phyloP scores from a whole-genome alignment of 345 rosid genomes.

The Litchi chinensis region DNA sequence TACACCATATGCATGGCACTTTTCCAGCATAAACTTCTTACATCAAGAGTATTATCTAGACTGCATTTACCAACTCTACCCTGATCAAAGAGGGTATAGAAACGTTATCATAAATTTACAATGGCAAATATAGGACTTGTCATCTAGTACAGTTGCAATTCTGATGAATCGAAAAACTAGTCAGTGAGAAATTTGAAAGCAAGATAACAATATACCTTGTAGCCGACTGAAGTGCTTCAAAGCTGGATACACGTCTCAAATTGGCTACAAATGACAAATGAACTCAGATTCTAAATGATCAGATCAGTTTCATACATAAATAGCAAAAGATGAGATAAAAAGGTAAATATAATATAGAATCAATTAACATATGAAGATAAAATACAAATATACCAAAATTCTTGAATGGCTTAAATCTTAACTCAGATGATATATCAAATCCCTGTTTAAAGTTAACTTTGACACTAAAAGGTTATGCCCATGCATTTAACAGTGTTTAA shows the following conservation, averaged over 20 bases:
- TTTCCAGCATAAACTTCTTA: background rate
- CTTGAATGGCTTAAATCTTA: background rate
- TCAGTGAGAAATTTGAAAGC: background rate
- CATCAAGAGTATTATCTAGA: background rate
- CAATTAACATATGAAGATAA: background rate
- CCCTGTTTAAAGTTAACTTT: background rate
- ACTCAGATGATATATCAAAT: constrained; percentile 6
- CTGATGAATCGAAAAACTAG: background rate
- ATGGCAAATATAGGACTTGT: background rate
- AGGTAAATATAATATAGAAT: background rate
- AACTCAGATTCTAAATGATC: background rate
- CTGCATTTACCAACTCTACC: background rate
- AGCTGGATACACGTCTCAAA: constrained; percentile 85
- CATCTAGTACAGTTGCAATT: background rate
- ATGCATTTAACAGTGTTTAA: background rate
- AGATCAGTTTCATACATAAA: background rate
- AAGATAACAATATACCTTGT: constrained; percentile 50
- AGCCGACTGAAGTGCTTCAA: constrained; percentile 87
- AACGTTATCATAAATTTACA: background rate
- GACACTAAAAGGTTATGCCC: background rate
- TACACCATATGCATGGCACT: background rate
- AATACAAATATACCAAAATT: background rate
- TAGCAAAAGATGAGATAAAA: background rate
- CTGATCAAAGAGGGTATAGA: background rate
- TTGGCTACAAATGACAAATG: constrained; percentile 52